These are phyloP conservation scores for Microbotryum silenes-acaulis DNA, from an alignment of 1,284 basidiomycete genomes.

Conservation along the genomic window DNA sequence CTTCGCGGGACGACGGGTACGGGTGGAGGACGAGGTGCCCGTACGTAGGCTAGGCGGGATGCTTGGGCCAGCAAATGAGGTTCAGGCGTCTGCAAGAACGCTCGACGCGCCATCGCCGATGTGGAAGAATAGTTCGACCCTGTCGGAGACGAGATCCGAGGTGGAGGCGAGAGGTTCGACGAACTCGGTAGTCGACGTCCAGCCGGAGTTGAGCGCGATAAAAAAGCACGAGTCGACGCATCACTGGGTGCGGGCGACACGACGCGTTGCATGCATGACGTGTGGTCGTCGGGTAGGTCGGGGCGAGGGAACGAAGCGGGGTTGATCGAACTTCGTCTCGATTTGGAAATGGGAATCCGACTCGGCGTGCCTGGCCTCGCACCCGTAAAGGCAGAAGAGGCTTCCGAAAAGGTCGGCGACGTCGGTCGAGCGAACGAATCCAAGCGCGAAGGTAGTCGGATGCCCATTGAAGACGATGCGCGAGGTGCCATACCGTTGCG, in stretches of 20 bases:
- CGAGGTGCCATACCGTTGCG: slow-evolving; percentile 46
- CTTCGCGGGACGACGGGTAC: slow-evolving; percentile 12
- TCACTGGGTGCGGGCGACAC: slow-evolving; percentile 54
- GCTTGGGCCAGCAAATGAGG: slow-evolving; percentile 20
- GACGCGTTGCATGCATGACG: slow-evolving; percentile 52
- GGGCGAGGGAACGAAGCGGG: slow-evolving; percentile 7
- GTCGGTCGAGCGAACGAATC: slow-evolving; percentile 5
- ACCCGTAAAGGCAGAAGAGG: slow-evolving; percentile 15
- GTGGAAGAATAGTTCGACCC: slow-evolving; percentile 1
- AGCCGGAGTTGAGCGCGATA: slow-evolving; percentile 39
- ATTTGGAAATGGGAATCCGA: slow-evolving; percentile 28
- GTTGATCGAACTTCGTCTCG: slow-evolving; percentile 9
- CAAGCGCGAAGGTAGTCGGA: slow-evolving; percentile 9
- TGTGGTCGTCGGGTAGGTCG: slow-evolving; percentile 26
- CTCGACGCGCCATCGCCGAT: not conserved
- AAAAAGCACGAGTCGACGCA: slow-evolving; percentile 32
- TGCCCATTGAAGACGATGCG: slow-evolving; percentile 37
- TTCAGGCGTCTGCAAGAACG: slow-evolving; percentile 19
- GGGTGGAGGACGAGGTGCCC: slow-evolving; percentile 13
- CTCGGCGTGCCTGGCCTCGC: slow-evolving; percentile 31
- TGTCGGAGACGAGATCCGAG: not conserved
- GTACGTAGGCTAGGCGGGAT: slow-evolving; percentile 10
- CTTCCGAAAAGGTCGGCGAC: slow-evolving; percentile 31
- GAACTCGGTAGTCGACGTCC: slow-evolving; percentile 1
- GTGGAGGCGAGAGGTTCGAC: slow-evolving; percentile 4